These are phyloP conservation scores for Leccinum cinnamomeum DNA, from an alignment of 1,284 basidiomycete species.

Conservation along the genomic window DNA sequence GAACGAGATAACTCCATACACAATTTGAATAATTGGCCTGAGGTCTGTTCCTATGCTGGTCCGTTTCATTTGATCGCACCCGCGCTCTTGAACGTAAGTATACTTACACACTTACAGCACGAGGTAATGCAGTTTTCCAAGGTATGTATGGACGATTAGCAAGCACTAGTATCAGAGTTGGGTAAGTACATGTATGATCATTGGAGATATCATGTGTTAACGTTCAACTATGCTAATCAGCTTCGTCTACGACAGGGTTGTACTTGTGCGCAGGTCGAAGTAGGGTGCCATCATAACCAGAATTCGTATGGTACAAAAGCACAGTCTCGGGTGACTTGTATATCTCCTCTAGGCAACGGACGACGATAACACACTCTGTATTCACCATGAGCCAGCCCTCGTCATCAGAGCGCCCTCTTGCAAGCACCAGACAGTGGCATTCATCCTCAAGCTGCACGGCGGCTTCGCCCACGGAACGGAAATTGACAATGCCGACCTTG, in stretches of 20 bases:
- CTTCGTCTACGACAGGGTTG: background rate
- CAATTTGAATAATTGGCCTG: too few relatives aligned
- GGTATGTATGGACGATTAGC: background rate
- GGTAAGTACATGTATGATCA: background rate
- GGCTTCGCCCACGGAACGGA: background rate
- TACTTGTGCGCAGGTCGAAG: conserved; percentile 6
- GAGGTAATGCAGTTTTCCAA: background rate
- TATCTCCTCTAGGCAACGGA: conserved; percentile 14
- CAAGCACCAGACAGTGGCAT: conserved; percentile 19
- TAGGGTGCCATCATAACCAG: background rate
- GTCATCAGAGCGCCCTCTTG: conserved; percentile 10
- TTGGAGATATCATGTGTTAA: background rate
- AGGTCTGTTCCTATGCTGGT: too few relatives aligned
- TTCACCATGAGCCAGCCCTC: conserved; percentile 20
- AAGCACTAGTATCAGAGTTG: background rate
- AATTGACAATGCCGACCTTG: conserved; percentile 18
- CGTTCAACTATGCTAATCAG: background rate
- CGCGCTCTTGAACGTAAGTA: too few relatives aligned
- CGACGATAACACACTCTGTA: conserved; percentile 23
- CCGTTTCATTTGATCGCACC: background rate
- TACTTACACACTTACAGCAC: background rate
- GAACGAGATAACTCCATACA: too few relatives aligned
- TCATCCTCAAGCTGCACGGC: conserved; percentile 5
- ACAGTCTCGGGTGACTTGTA: conserved; percentile 4
- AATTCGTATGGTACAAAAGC: conserved; percentile 16